Evolutionary conservation across 495 filamentous ascomycete species (phyloP).

Genomic region (Penicillium bovifimosum): DNA sequence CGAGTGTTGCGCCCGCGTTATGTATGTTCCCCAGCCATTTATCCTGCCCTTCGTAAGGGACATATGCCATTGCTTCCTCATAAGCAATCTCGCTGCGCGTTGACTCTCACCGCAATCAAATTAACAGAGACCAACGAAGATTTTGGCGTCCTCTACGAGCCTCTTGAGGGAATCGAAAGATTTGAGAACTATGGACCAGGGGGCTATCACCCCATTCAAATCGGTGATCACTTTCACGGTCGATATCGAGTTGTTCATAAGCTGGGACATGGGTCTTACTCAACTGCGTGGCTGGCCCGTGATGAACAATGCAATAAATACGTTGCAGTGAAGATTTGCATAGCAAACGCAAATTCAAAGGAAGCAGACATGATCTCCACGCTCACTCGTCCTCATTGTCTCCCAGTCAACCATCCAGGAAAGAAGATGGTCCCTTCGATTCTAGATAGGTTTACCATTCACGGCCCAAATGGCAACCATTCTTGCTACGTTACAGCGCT

Average conservation of each 20-base stretch:
- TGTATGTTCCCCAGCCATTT: slow-evolving; percentile 4
- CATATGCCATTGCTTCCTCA: slow-evolving; percentile 9
- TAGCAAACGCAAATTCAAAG: slow-evolving; percentile 21
- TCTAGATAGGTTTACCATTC: slow-evolving; percentile 38
- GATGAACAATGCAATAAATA: slow-evolving; percentile 24
- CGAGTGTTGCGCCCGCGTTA: slow-evolving; percentile 10
- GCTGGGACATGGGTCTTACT: slow-evolving; percentile 30
- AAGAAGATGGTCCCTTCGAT: slow-evolving; percentile 26
- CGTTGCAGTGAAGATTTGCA: slow-evolving; percentile 32
- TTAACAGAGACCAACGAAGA: slow-evolving; percentile 15
- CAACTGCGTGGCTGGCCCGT: slow-evolving; percentile 30
- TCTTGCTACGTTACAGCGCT: slow-evolving; percentile 36
- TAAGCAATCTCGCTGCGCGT: slow-evolving; percentile 11
- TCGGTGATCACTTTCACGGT: slow-evolving; percentile 30
- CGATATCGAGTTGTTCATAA: slow-evolving; percentile 35
- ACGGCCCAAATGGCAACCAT: slow-evolving; percentile 43
- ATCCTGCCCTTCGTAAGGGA: slow-evolving; percentile 5
- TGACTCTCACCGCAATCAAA: slow-evolving; percentile 16
- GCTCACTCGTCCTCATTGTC: slow-evolving; percentile 5
- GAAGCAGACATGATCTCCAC: slow-evolving; percentile 21
- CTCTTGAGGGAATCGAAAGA: slow-evolving; percentile 26
- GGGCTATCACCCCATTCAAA: slow-evolving; percentile 30
- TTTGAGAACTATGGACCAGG: slow-evolving; percentile 28
- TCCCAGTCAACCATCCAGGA: slow-evolving; percentile 13
- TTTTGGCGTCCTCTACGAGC: slow-evolving; percentile 20